Base-by-base conservation (phyloP, 176 grass and related monocot species). In the Saccharum officinarum region DNA sequence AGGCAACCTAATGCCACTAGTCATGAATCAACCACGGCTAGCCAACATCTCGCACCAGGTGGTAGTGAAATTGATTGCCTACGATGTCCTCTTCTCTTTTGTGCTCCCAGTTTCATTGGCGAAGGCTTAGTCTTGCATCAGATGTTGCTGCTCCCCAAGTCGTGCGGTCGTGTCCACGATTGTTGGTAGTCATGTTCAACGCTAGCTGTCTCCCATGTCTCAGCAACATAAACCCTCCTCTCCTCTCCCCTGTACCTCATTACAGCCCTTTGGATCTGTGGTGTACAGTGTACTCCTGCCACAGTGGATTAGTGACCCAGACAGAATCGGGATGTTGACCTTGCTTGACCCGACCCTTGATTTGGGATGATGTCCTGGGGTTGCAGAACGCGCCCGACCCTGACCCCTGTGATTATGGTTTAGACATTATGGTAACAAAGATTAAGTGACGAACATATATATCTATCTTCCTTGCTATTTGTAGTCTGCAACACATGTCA, bases 381-480 rank as follows among this genome's bases (percentile, higher is more conserved):
- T 28, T 5, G 61, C 4, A 25, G 61, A 64, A 64, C 1, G 25
- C 25, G 0, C 23, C 61, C 3, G 15, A 7, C 7, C 55, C 22
- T n/a, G 20, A 60, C 55, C 55, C 20, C 20, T 16, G 47, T 50
- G 47, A 50, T 50, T 47, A 59, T 45, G 46, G 44, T 47, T 30
- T 38, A 16, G 20, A 41, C 34, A 39, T 25, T 31, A n/a, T 22
- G 22, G 7, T 52, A 66, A 73, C 61, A 50, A 46, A 81, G 26
- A 61, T 71, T 70, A 61, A 78, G 79, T 68, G 57, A 18, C 8
- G 42, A 55, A 75, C 63, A 75, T 44, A 55, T 75, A 41, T 40
- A 69, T 62, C 36, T 37, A 6, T 37, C 39, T 63, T 39, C 4
- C 6, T 57, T 34, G 15, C 26, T 76, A 13, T 55, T 7, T 75